Evolutionary conservation across 805 yeast genomes (phyloP).

Genomic region (Yarrowia porcina): DNA sequence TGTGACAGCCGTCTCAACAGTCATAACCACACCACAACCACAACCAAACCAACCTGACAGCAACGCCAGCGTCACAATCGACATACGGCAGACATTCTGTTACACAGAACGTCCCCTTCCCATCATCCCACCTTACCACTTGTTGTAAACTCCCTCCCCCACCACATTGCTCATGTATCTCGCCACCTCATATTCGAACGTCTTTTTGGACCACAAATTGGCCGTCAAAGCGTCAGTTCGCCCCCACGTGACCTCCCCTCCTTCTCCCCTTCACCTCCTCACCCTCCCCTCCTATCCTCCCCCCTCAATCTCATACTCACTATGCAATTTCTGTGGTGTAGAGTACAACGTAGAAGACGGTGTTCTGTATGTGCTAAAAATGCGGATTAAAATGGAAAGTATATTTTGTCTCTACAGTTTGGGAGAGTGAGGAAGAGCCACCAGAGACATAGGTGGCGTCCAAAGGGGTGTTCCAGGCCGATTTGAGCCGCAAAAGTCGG

Average conservation of each 20-base stretch:
- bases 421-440: neutral
- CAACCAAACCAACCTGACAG: neutral
- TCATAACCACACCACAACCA: neutral
- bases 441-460: neutral
- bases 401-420: neutral
- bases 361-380: slow-evolving; percentile 15
- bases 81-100: neutral
- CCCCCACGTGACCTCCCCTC: no score
- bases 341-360: slow-evolving; percentile 9
- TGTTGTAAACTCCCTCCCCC: neutral
- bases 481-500: no score
- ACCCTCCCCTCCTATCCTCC: neutral
- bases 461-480: neutral
- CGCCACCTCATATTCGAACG: neutral
- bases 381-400: slow-evolving; percentile 19
- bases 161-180: neutral
- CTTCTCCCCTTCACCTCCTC: neutral
- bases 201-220: no score
- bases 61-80: neutral
- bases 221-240: neutral
- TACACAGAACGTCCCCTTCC: neutral
- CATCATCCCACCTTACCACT: no score
- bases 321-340: slow-evolving; percentile 23
- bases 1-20: neutral
- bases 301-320: neutral